Evolutionary conservation across 108 stramenopile genomes (phyloP).

Genomic region (Cyclotella choctawhatcheeana): DNA sequence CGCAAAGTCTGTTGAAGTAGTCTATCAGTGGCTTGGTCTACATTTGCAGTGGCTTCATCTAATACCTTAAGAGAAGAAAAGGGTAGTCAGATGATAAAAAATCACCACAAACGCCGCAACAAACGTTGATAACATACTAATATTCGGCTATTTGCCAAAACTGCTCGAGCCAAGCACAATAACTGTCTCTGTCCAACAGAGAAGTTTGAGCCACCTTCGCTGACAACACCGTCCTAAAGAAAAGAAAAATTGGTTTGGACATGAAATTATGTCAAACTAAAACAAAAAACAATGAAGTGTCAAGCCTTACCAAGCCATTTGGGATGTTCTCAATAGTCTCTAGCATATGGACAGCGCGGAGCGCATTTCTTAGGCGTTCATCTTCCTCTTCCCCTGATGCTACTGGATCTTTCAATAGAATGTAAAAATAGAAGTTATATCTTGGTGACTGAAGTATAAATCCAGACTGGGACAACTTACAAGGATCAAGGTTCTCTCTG

Average conservation of each 20-base stretch:
- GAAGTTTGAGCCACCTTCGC: constrained; percentile 93
- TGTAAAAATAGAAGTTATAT: too few relatives aligned
- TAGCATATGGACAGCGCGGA: constrained; percentile 72
- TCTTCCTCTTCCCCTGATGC: constrained; percentile 16
- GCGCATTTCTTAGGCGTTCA: constrained; percentile 59
- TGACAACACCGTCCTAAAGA: constrained; percentile 74
- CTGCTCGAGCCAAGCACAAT: constrained; percentile 92
- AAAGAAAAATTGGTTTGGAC: too few relatives aligned
- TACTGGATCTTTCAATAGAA: too few relatives aligned
- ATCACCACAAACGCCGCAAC: not conserved
- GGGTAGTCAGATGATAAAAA: not conserved
- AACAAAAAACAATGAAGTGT: too few relatives aligned
- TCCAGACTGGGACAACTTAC: too few relatives aligned
- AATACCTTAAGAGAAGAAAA: constrained; percentile 60
- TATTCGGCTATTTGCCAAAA: constrained; percentile 76
- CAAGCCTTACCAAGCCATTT: too few relatives aligned
- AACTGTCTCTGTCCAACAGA: constrained; percentile 93
- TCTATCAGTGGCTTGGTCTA: constrained; percentile 86
- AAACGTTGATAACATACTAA: constrained; percentile 36
- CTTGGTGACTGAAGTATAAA: too few relatives aligned
- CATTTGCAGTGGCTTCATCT: constrained; percentile 93
- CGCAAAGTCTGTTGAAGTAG: constrained; percentile 80
- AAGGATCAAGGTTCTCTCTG: constrained; percentile 94
- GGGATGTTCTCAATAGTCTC: constrained; percentile 69
- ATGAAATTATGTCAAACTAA: too few relatives aligned